Percentiles rank a stretch among this genome's conserved stretches.
Conservation (phyloP, 2,329 filamentous ascomycete genomes). For the Alternaria tenuissima region DNA sequence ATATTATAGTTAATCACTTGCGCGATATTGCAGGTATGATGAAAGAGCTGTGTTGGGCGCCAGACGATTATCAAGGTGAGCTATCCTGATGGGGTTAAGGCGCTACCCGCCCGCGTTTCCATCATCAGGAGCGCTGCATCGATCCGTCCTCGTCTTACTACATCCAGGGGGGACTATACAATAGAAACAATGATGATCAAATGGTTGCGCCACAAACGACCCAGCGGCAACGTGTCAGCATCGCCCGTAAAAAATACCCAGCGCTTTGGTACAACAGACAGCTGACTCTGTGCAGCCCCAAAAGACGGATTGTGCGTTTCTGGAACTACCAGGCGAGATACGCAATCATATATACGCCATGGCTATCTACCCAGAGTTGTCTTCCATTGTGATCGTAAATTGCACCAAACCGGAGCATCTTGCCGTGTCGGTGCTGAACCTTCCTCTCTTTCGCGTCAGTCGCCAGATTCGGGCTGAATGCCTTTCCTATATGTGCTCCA, state of each 20-base stretch:
- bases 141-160: not conserved
- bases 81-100: conserved; percentile 5
- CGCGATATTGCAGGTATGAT: not conserved
- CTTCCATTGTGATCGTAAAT: conserved; percentile 9
- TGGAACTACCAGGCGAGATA: conserved; percentile 34
- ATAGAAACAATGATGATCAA: not conserved
- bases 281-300: conserved; percentile 6
- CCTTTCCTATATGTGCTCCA: conserved; percentile 28
- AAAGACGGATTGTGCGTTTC: conserved; percentile 6
- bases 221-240: not conserved
- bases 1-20: not conserved
- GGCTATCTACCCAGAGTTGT: conserved; percentile 18
- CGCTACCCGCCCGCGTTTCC: not conserved
- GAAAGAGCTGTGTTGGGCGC: not conserved
- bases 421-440: conserved; percentile 15
- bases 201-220: not conserved
- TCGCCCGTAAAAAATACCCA: not conserved
- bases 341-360: conserved; percentile 33
- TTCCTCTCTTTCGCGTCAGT: conserved; percentile 29
- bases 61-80: not conserved
- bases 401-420: conserved; percentile 16
- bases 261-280: not conserved
- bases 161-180: not conserved
- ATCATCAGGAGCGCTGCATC: not conserved
- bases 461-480: conserved; percentile 33